Base-by-base conservation (phyloP, 2,329 filamentous ascomycete species). In the Scolecobasidium constrictum region DNA sequence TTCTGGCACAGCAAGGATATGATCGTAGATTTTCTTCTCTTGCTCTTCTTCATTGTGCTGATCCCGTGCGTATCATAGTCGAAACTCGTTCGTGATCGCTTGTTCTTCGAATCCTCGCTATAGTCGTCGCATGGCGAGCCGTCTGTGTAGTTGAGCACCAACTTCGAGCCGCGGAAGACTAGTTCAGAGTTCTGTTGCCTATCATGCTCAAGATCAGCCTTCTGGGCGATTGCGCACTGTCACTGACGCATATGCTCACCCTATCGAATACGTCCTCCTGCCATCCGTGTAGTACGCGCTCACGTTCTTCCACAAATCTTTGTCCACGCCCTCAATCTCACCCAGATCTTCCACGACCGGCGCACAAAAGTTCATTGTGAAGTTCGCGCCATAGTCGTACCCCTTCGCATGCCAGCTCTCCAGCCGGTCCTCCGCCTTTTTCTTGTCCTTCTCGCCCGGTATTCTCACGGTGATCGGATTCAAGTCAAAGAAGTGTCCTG, bases 1-100 rank as follows among this genome's bases (percentile, higher is more conserved):
- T 77, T 78, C 58, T 95, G 88, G 68, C 92, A 98, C 50, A 92
- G 81, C 59, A 96, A 90, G 18, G 87, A 92, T 62, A 98, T 86
- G 46, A 88, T 80, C 11, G 88, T 83, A 2, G 86, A 93, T 58
- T 83, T 85, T 59, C 83, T 78, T 21, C 45, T 22, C 15, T 28
- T 16, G 5, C 12, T 34, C 33, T 34, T 39, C 17, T 18, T 37
- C 31, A 16, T 37, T 37, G 45, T 81, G 78, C 56, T 80, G 75
- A 35, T 73, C 71, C 43, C 9, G n/a, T 16, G 21, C 20, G 23
- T 69, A 9, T 31, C 26, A 31, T 31, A n/a, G 31, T 4, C 49
- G 46, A 5, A 53, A 46, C 28, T 49, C 50, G 19, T 47, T 48
- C 15, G 35, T 38, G 18, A 46, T 47, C 60, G 55, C 22, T 50